These are phyloP conservation scores for Phytophthora pisi DNA, from an alignment of 352 stramenopile genomes.

Conservation along the genomic window DNA sequence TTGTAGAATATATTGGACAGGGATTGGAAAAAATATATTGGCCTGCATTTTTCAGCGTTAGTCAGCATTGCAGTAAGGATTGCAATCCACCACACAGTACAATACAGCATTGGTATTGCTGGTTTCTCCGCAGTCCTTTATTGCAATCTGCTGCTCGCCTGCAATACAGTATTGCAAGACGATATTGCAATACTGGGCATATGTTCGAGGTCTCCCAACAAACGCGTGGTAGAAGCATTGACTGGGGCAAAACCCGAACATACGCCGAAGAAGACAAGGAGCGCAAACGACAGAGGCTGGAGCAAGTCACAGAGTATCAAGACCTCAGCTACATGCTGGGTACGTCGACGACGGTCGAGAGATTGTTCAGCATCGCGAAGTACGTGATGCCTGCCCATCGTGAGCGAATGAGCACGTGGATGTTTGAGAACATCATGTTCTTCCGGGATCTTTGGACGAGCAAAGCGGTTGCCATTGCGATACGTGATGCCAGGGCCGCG, in stretches of 20 bases:
- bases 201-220: neutral
- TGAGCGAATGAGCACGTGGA: neutral
- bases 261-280: neutral
- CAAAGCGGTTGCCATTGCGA: too few relatives aligned
- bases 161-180: constrained; percentile 2
- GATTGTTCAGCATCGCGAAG: neutral
- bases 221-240: neutral
- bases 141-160: neutral
- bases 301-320: neutral
- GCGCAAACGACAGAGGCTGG: neutral
- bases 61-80: too few relatives aligned
- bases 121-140: neutral
- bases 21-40: too few relatives aligned
- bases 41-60: too few relatives aligned
- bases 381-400: neutral
- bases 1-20: too few relatives aligned
- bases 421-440: too few relatives aligned
- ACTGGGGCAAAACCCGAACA: neutral
- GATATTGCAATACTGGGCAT: too few relatives aligned
- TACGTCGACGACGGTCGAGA: neutral
- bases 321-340: neutral
- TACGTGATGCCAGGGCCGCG: too few relatives aligned
- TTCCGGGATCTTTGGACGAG: too few relatives aligned
- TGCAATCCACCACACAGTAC: too few relatives aligned
- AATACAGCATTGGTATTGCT: neutral